phyloP scores from a whole-genome alignment of 2,329 filamentous ascomycete genomes.

The Monosporascus sp. region DNA sequence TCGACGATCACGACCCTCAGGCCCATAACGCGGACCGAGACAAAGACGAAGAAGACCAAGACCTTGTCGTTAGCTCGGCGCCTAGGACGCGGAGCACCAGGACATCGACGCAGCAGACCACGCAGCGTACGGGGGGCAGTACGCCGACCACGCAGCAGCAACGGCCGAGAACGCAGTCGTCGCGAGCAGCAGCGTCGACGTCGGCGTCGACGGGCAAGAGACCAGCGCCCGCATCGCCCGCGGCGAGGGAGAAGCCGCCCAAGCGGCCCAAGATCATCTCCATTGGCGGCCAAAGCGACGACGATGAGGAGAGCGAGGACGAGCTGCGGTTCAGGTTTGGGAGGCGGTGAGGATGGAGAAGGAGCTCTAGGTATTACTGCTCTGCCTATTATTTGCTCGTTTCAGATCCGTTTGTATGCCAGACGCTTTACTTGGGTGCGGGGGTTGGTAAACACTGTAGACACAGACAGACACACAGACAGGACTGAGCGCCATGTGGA shows the following conservation, averaged over 20 bases:
- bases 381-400: too few species aligned
- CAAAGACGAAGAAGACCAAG: neutral
- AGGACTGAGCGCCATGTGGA: too few species aligned
- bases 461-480: neutral
- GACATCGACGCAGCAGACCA: conserved; percentile 22
- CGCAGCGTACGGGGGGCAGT: conserved; percentile 11
- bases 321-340: conserved; percentile 54
- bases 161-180: conserved; percentile 17
- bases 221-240: conserved; percentile 24
- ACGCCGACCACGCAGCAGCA: conserved; percentile 16
- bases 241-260: conserved; percentile 29
- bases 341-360: conserved; percentile 32
- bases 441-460: neutral
- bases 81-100: conserved; percentile 28
- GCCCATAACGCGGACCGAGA: conserved; percentile 10
- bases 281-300: conserved; percentile 9
- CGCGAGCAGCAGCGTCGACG: conserved; percentile 18
- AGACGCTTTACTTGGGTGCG: too few species aligned
- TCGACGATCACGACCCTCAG: conserved; percentile 16
- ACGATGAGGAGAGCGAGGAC: conserved; percentile 49
- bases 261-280: conserved; percentile 28
- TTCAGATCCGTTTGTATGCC: too few species aligned
- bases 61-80: neutral
- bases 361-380: too few species aligned
- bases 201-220: conserved; percentile 25